Evolutionary conservation across 768 basidiomycete species (phyloP), one percentile per base, ranked within the genome.

Genomic region (Lepiota brunneoincarnata): DNA sequence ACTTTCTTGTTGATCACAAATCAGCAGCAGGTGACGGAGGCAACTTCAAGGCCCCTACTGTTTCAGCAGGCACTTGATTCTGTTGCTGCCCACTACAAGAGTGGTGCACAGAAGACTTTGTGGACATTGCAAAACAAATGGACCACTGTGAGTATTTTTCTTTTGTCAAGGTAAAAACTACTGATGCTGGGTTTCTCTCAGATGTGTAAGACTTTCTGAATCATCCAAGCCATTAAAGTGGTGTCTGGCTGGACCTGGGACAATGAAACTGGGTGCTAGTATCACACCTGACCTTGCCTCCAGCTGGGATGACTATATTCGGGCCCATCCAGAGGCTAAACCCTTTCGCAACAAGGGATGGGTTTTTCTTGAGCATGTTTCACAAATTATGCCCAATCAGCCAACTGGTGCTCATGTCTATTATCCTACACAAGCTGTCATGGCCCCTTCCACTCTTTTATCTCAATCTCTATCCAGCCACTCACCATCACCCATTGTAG

Each of bases 21-120:
- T 57, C 65, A 15, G 61, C 62, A 36, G 65, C 63, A n/a, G 63
- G 66, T 1, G 63, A 67, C 54, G 58, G 64, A 23, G 55, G 55
- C 1, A 65, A 55, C 42, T 66, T 64, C 52, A 65, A 63, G 45
- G 41, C 20, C 6, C 14, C 55, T 1, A 65, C n/a, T 52, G 5
- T 66, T 59, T 42, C 43, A 57, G 26, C 1, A 31, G 39, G 63
- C 58, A 20, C 34, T 43, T 0, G 15, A 2, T 1, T 10, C n/a
- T 20, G 17, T 64, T 17, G 46, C 48, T 5, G 48, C 46, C 20
- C 31, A 59, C 12, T 53, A n/a, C 14, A 18, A 51, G 20, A 24
- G 26, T 5, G 57, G 60, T 7, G 49, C 42, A 28, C 28, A 23
- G 7, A 66, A 66, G 53, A 59, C 21, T 2, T 47, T 36, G 1